Base-by-base conservation (phyloP, 257 asterid genomes). In the Gardenia jasminoides region DNA sequence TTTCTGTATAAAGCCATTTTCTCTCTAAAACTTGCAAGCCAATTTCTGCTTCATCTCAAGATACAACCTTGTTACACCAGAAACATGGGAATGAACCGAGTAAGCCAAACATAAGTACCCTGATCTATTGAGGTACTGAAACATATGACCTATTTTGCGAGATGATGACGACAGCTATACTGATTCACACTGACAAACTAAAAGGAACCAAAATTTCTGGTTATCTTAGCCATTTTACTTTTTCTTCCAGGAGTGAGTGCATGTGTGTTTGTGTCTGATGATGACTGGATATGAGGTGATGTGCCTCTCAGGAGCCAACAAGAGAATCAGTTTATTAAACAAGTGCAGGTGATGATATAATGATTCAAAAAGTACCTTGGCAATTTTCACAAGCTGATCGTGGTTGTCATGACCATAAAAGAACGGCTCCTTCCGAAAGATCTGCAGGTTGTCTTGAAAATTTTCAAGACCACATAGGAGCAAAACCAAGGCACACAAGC, bases 351-450 rank as follows among this genome's bases (percentile, higher is more conserved):
- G 43, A 19, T 74, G 69, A 80, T 36, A 74, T 16, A 20, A 58
- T 12, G 41, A 22, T 26, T 6, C 24, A 11, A 56, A 47, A 2
- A 43, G n/a, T 76, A 83, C 83, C 86, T 83, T 83, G 7, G 86
- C 86, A 70, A 83, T 83, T 72, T 83, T 83, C 41, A 83, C 79
- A n/a, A 83, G 86, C 69, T 83, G 83, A 77, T 83, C 83, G 2
- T 83, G 81, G 66, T 83, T 83, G 72, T 80, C 86, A 44, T 80
- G 84, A 52, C 86, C 84, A 58, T 83, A 83, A 71, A 83, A 83
- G 76, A 83, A 83, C 8, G 86, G 86, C 67, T 83, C 86, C 79
- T 83, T 83, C 43, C 82, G 79, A 28, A 83, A 83, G 41, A 83
- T 83, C 86, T 83, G 80, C 62, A 59, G 26, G 72, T 43, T 19